A percentile compares a stretch with the other conserved stretches of the same genome.
These are phyloP conservation scores for Chalara sp. DNA, from an alignment of 2,329 filamentous ascomycete species.

Conservation along the genomic window DNA sequence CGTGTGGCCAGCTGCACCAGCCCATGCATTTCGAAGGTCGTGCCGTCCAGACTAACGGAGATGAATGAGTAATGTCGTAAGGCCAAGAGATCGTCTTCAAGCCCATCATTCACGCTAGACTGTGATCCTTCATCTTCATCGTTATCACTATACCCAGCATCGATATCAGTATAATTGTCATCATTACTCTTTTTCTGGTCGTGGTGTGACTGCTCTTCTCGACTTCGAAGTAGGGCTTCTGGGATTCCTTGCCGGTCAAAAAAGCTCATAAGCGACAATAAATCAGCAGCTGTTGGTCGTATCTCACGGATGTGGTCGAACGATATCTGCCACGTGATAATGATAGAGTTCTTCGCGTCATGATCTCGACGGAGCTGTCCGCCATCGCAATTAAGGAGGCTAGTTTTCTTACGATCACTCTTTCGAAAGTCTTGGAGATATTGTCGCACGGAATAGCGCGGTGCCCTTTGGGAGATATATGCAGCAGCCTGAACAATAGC, in stretches of 20 bases:
- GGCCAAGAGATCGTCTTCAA: slow-evolving; percentile 28
- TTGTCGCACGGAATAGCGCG: slow-evolving; percentile 22
- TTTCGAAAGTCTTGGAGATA: slow-evolving; percentile 33
- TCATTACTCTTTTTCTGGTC: slow-evolving; percentile 5
- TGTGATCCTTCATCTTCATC: slow-evolving; percentile 4
- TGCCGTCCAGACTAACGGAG: slow-evolving; percentile 11
- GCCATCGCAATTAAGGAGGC: slow-evolving; percentile 24
- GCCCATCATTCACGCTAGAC: slow-evolving; percentile 11
- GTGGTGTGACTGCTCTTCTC: background rate
- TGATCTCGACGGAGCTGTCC: slow-evolving; percentile 29
- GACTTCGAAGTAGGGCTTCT: slow-evolving; percentile 20
- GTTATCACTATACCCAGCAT: slow-evolving; percentile 2
- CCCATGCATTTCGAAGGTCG: slow-evolving; percentile 37
- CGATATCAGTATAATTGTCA: background rate
- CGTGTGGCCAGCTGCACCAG: no score
- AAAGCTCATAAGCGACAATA: no score
- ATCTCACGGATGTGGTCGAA: no score
- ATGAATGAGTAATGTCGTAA: slow-evolving; percentile 33
- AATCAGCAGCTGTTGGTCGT: no score
- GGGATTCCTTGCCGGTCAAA: no score
- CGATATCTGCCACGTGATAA: no score
- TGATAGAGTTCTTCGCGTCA: slow-evolving; percentile 19
- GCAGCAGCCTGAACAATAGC: no score
- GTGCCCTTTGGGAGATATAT: slow-evolving; percentile 9
- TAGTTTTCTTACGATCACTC: slow-evolving; percentile 23